A percentile compares a stretch with the other conserved stretches of the same genome.
Conservation (phyloP, 2,329 filamentous ascomycete genomes). For the Colletotrichum aenigma region DNA sequence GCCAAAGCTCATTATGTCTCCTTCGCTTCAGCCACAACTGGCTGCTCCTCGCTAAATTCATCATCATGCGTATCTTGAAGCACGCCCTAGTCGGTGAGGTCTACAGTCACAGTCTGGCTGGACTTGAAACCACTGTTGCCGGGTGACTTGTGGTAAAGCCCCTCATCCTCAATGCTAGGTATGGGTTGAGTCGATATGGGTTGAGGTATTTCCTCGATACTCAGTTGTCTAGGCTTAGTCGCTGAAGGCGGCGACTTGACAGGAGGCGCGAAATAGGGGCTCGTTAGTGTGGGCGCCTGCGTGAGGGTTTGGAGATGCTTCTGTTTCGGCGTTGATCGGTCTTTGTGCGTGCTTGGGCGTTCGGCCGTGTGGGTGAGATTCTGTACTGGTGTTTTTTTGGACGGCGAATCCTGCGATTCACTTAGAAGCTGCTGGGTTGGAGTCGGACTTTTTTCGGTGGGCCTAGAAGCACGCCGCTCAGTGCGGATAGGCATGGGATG, state of each 20-base stretch:
- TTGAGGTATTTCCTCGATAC: neutral
- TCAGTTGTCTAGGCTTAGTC: neutral
- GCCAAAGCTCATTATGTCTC: neutral
- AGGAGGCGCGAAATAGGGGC: neutral
- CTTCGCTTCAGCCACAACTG: neutral
- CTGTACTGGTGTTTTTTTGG: neutral
- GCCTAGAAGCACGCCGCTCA: neutral
- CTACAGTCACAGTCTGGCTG: slow-evolving; percentile 2
- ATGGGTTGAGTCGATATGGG: neutral
- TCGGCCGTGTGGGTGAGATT: neutral
- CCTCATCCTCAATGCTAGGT: neutral
- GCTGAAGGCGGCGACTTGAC: neutral
- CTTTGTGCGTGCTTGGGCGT: neutral
- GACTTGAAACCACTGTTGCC: neutral
- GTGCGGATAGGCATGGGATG: neutral
- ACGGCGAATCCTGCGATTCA: neutral
- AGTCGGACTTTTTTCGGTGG: neutral
- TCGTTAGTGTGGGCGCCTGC: neutral
- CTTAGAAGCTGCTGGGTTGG: slow-evolving; percentile 1
- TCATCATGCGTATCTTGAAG: neutral
- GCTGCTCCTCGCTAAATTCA: neutral
- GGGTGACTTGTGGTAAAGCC: neutral
- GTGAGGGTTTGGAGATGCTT: neutral
- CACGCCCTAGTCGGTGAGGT: neutral
- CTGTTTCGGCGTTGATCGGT: neutral